Base-by-base conservation (phyloP, 148 eudicot species). In the Camellia japonica region DNA sequence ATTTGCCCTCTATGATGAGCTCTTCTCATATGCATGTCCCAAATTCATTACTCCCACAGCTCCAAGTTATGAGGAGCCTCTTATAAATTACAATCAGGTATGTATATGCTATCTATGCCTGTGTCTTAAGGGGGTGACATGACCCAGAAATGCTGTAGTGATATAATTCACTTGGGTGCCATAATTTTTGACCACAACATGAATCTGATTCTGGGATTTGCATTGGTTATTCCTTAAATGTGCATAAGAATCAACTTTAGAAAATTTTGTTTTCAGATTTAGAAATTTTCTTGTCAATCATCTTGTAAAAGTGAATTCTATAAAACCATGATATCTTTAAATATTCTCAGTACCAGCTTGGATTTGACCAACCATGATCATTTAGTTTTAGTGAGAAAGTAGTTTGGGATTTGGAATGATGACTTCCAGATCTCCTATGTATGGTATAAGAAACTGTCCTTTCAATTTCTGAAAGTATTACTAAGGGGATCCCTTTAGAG, bases 11-110 rank as follows among this genome's bases (percentile, higher is more conserved):
- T 95, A 92, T 90, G 99, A 96, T 66, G 99, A 96, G 86, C 99
- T 96, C 68, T 94, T 96, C 91, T 96, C 99, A 38, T 96, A 96
- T 76, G 99, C 99, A 12, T 94, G 99, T 80, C 98, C 99, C 76
- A 96, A 94, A 82, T 96, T 96, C 79, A 96, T 96, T 61, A 96
- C 98, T 79, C 99, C 99, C 30, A 93, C 98, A 38, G 86, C 95
- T 81, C 97, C 99, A 38, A 94, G 93, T 83, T 96, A 74, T 70
- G 94, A 91, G 82, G 99, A 93, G 79, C 98, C 99, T 86, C 97
- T 93, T 68, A 91, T 92, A 55, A 93, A 96, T 75, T 94, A 96
- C 88, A 96, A 94, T 72, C 99, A 96, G 99, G 99, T 92, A 76
- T 14, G 59, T 15, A 42, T n/a, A 46, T 80, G 19, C 78, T 38